A percentile compares a stretch with the other conserved stretches of the same genome.
phyloP scores from a whole-genome alignment of 768 basidiomycete species.

The Pilatotrama ljubarskyi region DNA sequence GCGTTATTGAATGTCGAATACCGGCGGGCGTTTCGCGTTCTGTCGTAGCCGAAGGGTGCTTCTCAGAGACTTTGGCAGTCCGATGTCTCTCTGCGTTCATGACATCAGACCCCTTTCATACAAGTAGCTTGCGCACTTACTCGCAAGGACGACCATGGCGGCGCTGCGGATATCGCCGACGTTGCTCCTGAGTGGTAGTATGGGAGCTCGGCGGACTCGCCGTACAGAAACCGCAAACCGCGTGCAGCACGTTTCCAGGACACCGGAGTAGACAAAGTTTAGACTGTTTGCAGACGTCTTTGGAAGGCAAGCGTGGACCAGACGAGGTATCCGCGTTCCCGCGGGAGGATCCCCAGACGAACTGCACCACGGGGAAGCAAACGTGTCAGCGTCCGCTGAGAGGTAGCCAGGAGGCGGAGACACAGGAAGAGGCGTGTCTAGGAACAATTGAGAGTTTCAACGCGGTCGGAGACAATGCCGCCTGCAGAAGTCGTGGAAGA shows the following conservation, averaged over 20 bases:
- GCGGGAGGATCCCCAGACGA: neutral
- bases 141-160: conserved; percentile 15
- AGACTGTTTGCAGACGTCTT: conserved; percentile 5
- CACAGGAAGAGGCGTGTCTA: neutral
- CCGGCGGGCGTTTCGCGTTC: conserved; percentile 6
- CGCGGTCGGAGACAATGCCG: neutral
- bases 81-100: conserved; percentile 4
- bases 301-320: conserved; percentile 3
- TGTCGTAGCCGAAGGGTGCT: conserved; percentile 4
- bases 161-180: neutral
- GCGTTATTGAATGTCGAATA: neutral
- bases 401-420: neutral
- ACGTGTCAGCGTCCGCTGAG: neutral
- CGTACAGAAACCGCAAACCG: neutral
- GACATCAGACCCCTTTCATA: conserved; percentile 1
- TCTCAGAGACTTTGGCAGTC: neutral
- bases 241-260: neutral
- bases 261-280: conserved; percentile 6
- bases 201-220: neutral
- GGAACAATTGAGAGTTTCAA: neutral
- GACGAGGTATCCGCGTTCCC: conserved; percentile 13
- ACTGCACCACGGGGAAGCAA: neutral
- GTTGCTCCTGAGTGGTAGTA: neutral
- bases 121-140: conserved; percentile 5
- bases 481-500: neutral